Base-by-base conservation (phyloP, 2,329 filamentous ascomycete species). In the Fusarium penzigii region DNA sequence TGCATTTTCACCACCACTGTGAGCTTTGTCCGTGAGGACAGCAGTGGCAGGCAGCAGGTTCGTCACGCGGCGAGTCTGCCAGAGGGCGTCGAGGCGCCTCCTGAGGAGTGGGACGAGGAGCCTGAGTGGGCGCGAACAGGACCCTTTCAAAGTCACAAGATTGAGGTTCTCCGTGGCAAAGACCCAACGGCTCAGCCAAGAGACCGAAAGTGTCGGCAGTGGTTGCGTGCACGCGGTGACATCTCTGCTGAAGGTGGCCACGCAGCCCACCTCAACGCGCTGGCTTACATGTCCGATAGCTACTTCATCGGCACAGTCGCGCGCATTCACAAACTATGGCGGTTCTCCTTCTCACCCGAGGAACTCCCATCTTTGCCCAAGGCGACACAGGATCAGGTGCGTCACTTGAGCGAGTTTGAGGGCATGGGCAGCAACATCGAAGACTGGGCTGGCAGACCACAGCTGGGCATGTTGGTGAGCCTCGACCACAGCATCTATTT, bases 1-100 rank as follows among this genome's bases (percentile, higher is more conserved):
- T 89, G 89, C 67, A 97, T 99, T 74, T 97, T 97, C 75, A 97
- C 93, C 16, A 94, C 91, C 2, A 99, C 93, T 6, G 85, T 96
- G 73, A 94, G 89, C 57, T 97, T 99, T 70, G 87, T 88, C 67
- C 80, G 84, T 16, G 85, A 87, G 65, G 81, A 78, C 55, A 82
- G 78, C 57, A 82, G 79, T 46, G 80, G 77, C 13, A 58, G 59
- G 45, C 65, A 67, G 69, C 75, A 70, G 68, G 79, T 94, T 5
- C 72, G 83, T 50, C 92, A 97, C 75, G 82, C 85, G 3, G 78
- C 78, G 29, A 74, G 78, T 14, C 77, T 88, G 67, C 86, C 88
- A 0, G 57, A 65, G 3, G 74, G 65, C 11, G 70, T 75, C 7
- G 58, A 66, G 36, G 61, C 68, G 46, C 75, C 69, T 11, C 65